Evolutionary conservation across 169 alveolate genomes (phyloP).

Genomic region (Toxoplasma gondii): DNA sequence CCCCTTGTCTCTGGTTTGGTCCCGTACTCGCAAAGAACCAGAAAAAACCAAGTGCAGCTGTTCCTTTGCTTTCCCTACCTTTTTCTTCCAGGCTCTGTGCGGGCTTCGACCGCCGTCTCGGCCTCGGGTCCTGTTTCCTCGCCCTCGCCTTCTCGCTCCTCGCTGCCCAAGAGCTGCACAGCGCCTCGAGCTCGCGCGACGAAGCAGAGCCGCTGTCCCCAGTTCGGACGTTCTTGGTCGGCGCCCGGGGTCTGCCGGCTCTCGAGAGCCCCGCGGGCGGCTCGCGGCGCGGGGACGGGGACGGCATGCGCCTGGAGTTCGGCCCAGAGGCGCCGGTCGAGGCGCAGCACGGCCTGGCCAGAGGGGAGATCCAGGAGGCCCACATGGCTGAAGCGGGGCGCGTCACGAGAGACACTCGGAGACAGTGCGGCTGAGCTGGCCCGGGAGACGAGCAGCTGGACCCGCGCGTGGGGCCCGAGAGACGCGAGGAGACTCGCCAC

Average conservation of each 20-base stretch:
- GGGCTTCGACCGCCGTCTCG: no score
- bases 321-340: constrained; percentile 21
- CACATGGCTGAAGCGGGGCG: neutral
- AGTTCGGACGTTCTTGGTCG: neutral
- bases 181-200: constrained; percentile 18
- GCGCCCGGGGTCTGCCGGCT: neutral
- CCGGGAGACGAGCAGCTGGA: neutral
- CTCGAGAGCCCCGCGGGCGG: neutral
- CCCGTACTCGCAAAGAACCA: no score
- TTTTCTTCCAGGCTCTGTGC: no score
- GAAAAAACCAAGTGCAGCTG: no score
- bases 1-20: no score
- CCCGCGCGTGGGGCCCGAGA: neutral
- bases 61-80: no score
- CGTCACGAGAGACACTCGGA: neutral
- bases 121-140: no score
- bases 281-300: neutral
- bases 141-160: no score
- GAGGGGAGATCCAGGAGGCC: constrained; percentile 23
- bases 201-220: constrained; percentile 9
- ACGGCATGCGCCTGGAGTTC: neutral
- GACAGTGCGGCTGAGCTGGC: neutral
- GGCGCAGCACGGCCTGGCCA: constrained; percentile 10
- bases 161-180: neutral
- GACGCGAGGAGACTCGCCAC: neutral